A percentile compares a stretch with the other conserved stretches of the same genome.
phyloP scores from a whole-genome alignment of 352 stramenopile species.

The Pythium angustatum region DNA sequence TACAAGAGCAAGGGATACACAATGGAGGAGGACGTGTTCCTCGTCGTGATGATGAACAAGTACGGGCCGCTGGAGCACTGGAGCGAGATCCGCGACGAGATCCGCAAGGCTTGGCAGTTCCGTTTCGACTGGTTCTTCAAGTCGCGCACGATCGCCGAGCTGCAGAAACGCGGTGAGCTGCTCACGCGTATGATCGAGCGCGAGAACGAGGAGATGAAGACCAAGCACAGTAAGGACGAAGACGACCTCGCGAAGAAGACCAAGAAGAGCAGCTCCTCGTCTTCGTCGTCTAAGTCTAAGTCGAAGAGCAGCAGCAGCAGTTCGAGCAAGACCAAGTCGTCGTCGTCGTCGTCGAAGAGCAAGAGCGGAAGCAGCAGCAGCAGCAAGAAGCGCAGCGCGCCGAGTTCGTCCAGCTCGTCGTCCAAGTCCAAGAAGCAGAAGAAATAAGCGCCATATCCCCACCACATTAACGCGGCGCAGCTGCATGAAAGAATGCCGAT shows the following conservation, averaged over 20 bases:
- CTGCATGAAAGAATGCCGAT: not conserved
- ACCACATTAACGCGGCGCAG: not conserved
- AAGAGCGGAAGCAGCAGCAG: constrained; percentile 49
- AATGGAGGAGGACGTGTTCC: constrained; percentile 97
- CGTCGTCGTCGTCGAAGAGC: constrained; percentile 33
- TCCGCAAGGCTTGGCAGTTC: constrained; percentile 98
- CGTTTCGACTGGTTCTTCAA: constrained; percentile 99
- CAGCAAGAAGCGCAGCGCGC: constrained; percentile 72
- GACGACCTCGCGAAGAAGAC: constrained; percentile 81
- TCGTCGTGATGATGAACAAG: constrained; percentile 99
- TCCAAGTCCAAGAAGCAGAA: constrained; percentile 77
- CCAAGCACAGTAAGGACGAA: constrained; percentile 68
- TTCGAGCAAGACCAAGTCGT: constrained; percentile 52
- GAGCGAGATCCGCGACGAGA: constrained; percentile 97
- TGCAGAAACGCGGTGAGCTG: constrained; percentile 96
- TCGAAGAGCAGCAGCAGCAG: constrained; percentile 60
- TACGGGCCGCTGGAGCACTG: constrained; percentile 96
- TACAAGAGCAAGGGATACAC: constrained; percentile 96
- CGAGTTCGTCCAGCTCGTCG: constrained; percentile 35
- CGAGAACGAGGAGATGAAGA: constrained; percentile 90
- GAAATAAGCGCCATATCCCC: constrained; percentile 33
- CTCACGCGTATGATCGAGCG: constrained; percentile 95
- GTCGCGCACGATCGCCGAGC: constrained; percentile 95
- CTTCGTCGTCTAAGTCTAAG: constrained; percentile 60
- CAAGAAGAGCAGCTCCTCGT: constrained; percentile 53